Evolutionary conservation across 2,329 filamentous ascomycete genomes (phyloP).

Genomic region (Neofusicoccum laricinum): DNA sequence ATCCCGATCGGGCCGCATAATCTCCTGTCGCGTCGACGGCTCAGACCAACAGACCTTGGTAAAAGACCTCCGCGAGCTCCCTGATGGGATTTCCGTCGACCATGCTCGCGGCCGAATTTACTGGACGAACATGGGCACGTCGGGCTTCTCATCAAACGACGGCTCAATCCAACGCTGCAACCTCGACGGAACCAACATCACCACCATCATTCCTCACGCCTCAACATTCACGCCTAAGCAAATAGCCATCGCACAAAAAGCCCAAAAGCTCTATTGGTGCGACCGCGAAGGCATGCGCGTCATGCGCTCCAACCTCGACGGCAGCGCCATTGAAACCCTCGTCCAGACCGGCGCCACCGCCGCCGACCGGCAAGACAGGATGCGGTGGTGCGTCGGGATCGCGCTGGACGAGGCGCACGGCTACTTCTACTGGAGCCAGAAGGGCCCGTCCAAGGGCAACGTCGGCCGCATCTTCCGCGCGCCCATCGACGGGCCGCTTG

Average conservation of each 20-base stretch:
- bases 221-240: conserved; percentile 51
- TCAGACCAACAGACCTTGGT: conserved; percentile 15
- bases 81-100: conserved; percentile 32
- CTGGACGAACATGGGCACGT: conserved; percentile 28
- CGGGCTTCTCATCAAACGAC: conserved; percentile 28
- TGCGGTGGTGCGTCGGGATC: conserved; percentile 56
- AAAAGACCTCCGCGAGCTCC: conserved; percentile 19
- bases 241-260: conserved; percentile 31
- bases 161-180: conserved; percentile 46
- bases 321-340: conserved; percentile 36
- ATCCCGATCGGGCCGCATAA: conserved; percentile 18
- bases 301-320: conserved; percentile 35
- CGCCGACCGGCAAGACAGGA: conserved; percentile 29
- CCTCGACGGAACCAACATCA: conserved; percentile 49
- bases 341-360: conserved; percentile 34
- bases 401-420: conserved; percentile 42
- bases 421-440: conserved; percentile 60
- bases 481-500: conserved; percentile 38
- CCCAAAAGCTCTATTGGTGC: conserved; percentile 37
- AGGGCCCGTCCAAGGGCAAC: conserved; percentile 52
- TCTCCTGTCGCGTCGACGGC: conserved; percentile 19
- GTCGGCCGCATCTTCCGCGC: conserved; percentile 55
- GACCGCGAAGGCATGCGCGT: conserved; percentile 46
- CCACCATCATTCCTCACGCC: conserved; percentile 44
- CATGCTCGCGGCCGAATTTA: conserved; percentile 25